Percentiles rank a stretch among this genome's conserved stretches.
These are phyloP conservation scores for Solanum neorickii DNA, from an alignment of 257 asterid genomes.

Conservation along the genomic window DNA sequence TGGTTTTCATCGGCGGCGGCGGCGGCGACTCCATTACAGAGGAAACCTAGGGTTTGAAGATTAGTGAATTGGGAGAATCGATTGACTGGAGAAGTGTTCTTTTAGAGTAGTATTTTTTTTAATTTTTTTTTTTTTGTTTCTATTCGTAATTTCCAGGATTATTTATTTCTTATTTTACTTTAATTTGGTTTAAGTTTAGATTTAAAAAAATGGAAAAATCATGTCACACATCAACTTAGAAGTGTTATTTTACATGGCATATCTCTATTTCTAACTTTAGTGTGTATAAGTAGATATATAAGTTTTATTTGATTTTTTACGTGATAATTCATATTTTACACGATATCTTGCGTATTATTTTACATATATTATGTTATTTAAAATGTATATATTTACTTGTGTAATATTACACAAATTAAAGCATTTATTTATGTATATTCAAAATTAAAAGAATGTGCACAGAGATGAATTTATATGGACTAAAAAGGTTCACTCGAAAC, in stretches of 20 bases:
- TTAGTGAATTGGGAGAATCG: not conserved
- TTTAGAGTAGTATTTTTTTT: not conserved
- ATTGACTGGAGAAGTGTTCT: not conserved
- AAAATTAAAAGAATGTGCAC: not conserved
- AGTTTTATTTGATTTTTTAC: rapidly evolving
- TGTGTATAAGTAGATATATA: not conserved
- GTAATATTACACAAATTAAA: too few species aligned
- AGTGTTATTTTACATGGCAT: too few species aligned
- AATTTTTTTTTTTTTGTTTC: not conserved
- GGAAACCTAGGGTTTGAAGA: not conserved
- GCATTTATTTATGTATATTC: not conserved
- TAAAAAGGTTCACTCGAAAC: not conserved
- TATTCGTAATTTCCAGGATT: not conserved
- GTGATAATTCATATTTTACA: not conserved
- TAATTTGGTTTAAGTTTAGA: not conserved
- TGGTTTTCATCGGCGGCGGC: not conserved
- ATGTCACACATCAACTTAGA: too few species aligned
- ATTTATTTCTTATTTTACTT: not conserved
- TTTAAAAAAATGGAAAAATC: too few species aligned
- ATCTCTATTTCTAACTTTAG: too few species aligned
- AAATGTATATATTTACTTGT: rapidly evolving
- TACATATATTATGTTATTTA: too few species aligned
- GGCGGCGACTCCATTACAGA: not conserved
- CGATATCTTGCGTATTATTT: too few species aligned
- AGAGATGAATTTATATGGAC: rapidly evolving